Evolutionary conservation across 108 stramenopile genomes (phyloP).

Genomic region (Schizochytrium sp.): DNA sequence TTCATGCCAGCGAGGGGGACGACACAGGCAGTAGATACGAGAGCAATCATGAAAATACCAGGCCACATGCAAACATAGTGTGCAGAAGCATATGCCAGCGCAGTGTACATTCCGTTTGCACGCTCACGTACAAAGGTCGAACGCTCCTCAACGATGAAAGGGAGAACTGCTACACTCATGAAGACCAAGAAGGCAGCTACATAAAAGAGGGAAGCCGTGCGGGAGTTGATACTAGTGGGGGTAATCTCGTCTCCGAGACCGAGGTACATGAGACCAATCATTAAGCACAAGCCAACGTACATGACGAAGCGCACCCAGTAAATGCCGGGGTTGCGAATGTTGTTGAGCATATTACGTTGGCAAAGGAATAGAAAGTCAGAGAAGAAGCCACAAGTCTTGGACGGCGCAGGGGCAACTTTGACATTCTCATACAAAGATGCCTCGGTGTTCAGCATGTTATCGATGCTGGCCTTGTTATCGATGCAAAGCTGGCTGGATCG

Average conservation of each 20-base stretch:
- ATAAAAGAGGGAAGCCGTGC: constrained; percentile 36
- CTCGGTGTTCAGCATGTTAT: background rate
- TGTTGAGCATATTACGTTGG: constrained; percentile 45
- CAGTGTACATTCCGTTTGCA: constrained; percentile 73
- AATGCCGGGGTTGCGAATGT: constrained; percentile 61
- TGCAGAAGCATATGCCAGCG: background rate
- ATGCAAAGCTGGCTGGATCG: background rate
- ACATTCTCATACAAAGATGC: background rate
- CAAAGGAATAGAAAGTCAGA: constrained; percentile 54
- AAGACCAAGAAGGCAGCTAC: constrained; percentile 59
- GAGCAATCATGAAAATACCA: constrained; percentile 46
- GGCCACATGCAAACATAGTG: constrained; percentile 5
- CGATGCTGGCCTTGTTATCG: background rate
- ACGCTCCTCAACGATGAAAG: constrained; percentile 73
- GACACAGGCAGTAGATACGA: constrained; percentile 44
- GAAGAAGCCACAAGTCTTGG: background rate
- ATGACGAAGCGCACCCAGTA: constrained; percentile 61
- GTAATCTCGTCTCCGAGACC: constrained; percentile 24
- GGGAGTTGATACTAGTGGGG: constrained; percentile 13
- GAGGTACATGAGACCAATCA: constrained; percentile 60
- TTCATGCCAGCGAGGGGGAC: constrained; percentile 54
- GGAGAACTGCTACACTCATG: constrained; percentile 67
- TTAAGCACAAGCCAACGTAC: constrained; percentile 41
- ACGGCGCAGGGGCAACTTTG: background rate
- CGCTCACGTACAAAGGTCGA: constrained; percentile 77